A percentile compares a stretch with the other conserved stretches of the same genome.
These are phyloP conservation scores for Setaria viridis DNA, from an alignment of 202 grass and related monocot genomes.

Conservation along the genomic window DNA sequence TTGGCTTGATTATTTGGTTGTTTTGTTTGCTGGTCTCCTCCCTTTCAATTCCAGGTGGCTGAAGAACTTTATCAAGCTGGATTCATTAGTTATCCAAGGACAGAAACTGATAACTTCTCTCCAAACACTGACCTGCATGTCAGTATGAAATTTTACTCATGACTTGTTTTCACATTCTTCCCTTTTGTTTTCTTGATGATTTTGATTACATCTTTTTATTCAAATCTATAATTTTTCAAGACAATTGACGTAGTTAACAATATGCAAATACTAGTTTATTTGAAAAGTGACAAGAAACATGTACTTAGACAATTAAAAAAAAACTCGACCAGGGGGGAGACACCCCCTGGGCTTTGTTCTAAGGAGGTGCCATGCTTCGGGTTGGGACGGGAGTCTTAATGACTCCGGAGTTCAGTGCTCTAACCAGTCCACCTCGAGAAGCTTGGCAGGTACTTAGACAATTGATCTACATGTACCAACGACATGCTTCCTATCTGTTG, in stretches of 20 bases:
- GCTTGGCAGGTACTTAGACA: constrained; percentile 4
- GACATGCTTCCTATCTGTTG: constrained; percentile 19
- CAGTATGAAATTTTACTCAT: constrained; percentile 51
- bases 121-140: constrained; percentile 89
- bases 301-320: neutral
- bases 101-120: constrained; percentile 95
- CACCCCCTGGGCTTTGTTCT: no score
- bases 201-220: constrained; percentile 18
- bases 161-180: constrained; percentile 39
- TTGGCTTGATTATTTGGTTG: constrained; percentile 26
- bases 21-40: constrained; percentile 41
- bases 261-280: constrained; percentile 3
- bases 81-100: constrained; percentile 98
- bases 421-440: no score
- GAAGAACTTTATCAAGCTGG: constrained; percentile 94
- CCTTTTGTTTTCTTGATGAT: constrained; percentile 34
- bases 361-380: no score
- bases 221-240: neutral
- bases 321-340: no score
- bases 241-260: constrained; percentile 5
- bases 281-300: constrained; percentile 22
- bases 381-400: no score
- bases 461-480: constrained; percentile 13
- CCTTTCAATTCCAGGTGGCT: constrained; percentile 60
- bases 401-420: no score